A percentile compares a stretch with the other conserved stretches of the same genome.
Evolutionary conservation across 2,329 filamentous ascomycete species (phyloP).

Genomic region (Diplodia sapinea): DNA sequence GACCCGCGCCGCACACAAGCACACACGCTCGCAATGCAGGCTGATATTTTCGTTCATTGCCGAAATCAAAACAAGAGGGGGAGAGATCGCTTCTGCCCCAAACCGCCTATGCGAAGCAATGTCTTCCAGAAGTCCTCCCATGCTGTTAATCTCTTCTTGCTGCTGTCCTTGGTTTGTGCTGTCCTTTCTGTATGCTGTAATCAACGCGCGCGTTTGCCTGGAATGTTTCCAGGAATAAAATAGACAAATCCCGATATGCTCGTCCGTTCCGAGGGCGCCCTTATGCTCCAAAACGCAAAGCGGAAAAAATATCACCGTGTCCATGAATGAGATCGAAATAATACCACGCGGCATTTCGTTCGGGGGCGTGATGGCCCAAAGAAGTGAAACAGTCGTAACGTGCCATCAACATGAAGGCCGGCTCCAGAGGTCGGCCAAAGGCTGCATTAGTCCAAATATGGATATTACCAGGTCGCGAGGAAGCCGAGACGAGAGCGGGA

Average conservation of each 20-base stretch:
- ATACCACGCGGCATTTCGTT: slow-evolving; percentile 6
- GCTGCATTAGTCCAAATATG: slow-evolving; percentile 24
- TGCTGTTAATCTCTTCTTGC: slow-evolving; percentile 25
- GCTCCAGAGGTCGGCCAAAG: slow-evolving; percentile 28
- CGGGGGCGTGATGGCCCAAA: slow-evolving; percentile 2
- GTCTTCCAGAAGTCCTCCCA: slow-evolving; percentile 28
- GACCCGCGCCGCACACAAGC: background rate
- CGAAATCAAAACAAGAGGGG: slow-evolving; percentile 28
- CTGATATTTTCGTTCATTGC: slow-evolving; percentile 16
- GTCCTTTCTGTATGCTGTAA: slow-evolving; percentile 26
- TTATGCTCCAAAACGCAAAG: slow-evolving; percentile 29
- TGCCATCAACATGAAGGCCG: slow-evolving; percentile 31
- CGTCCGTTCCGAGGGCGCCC: slow-evolving; percentile 21
- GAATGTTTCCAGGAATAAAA: slow-evolving; percentile 12
- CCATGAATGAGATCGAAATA: slow-evolving; percentile 24
- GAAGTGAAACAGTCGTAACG: slow-evolving; percentile 28
- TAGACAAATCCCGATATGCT: slow-evolving; percentile 22
- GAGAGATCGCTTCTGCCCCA: slow-evolving; percentile 27
- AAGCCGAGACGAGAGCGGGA: slow-evolving; percentile 19
- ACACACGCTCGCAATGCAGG: background rate
- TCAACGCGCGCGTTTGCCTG: slow-evolving; percentile 4
- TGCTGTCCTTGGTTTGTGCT: slow-evolving; percentile 29
- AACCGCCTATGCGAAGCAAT: slow-evolving; percentile 26
- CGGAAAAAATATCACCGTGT: slow-evolving; percentile 18
- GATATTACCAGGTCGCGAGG: slow-evolving; percentile 18